Conservation (phyloP, 352 stramenopile species). For the Paralagenidium karlingii region DNA sequence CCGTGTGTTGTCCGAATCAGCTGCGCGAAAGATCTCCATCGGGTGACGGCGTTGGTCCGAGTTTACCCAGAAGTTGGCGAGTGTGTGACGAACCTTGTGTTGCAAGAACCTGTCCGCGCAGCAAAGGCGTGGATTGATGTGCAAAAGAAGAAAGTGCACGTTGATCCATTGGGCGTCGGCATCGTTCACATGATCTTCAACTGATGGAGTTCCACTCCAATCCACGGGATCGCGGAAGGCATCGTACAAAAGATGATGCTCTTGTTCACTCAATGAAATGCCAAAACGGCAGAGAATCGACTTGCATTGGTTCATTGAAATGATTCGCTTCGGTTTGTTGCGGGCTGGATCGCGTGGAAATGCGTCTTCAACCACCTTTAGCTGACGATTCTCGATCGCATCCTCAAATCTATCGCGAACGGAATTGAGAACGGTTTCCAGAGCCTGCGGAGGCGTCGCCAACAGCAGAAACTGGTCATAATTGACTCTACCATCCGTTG, state of each 20-base stretch:
- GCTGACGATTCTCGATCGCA: slow-evolving; percentile 31
- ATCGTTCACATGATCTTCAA: no score
- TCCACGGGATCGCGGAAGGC: no score
- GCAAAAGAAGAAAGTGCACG: slow-evolving; percentile 33
- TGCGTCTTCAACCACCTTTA: slow-evolving; percentile 22
- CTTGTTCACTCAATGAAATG: no score
- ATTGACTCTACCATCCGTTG: slow-evolving; percentile 52
- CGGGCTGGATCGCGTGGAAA: no score
- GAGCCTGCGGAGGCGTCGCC: slow-evolving; percentile 25
- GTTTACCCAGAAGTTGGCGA: slow-evolving; percentile 17
- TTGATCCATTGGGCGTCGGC: slow-evolving; percentile 6
- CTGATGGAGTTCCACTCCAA: no score
- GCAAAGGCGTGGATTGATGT: slow-evolving; percentile 38
- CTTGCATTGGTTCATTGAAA: no score
- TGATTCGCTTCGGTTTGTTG: no score
- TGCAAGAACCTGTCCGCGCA: slow-evolving; percentile 36
- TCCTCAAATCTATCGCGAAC: slow-evolving; percentile 53
- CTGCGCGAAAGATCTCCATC: slow-evolving; percentile 24
- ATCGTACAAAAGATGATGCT: no score
- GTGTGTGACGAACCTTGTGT: slow-evolving; percentile 48
- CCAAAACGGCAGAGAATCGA: no score
- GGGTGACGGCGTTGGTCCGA: slow-evolving; percentile 13
- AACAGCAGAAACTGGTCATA: slow-evolving; percentile 62
- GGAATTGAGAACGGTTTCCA: slow-evolving; percentile 40
- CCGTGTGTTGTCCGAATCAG: slow-evolving; percentile 26